phyloP scores from a whole-genome alignment of 257 asterid species.

The Forsythia suspensa region DNA sequence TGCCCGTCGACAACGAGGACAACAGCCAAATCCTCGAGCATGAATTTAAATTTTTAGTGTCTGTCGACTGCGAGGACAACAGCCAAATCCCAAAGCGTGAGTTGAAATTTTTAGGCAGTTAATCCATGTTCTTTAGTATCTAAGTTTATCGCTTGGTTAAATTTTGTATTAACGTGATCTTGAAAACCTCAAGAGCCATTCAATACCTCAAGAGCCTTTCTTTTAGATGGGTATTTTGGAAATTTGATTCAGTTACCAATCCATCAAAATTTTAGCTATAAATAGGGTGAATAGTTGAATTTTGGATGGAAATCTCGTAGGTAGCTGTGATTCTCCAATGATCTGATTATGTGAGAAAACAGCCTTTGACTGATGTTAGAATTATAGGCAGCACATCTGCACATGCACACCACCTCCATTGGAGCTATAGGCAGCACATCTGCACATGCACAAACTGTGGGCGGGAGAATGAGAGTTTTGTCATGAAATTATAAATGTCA shows the following conservation, averaged over 20 bases:
- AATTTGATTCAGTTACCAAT: constrained; percentile 17
- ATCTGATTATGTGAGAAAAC: constrained; percentile 30
- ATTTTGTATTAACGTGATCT: too few relatives aligned
- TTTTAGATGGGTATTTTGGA: neutral
- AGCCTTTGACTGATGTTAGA: constrained; percentile 30
- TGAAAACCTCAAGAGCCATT: too few relatives aligned
- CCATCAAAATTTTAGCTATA: constrained; percentile 2
- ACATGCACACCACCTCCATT: constrained; percentile 55
- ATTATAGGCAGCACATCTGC: constrained; percentile 58
- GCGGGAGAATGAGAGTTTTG: neutral
- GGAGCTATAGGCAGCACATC: constrained; percentile 28
- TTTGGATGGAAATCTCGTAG: constrained; percentile 18
- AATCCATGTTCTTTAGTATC: too few relatives aligned
- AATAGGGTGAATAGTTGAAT: constrained; percentile 13
- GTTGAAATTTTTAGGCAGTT: too few relatives aligned
- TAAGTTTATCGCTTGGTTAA: too few relatives aligned
- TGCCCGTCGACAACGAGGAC: too few relatives aligned
- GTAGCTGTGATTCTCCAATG: constrained; percentile 32
- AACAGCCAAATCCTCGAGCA: too few relatives aligned
- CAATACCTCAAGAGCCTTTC: neutral
- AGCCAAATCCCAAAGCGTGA: too few relatives aligned
- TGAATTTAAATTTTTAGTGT: too few relatives aligned
- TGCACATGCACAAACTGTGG: too few relatives aligned
- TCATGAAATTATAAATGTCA: constrained; percentile 43
- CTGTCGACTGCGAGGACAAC: too few relatives aligned